Conservation (phyloP, 805 yeast species). For the Kazachstania martiniae region DNA sequence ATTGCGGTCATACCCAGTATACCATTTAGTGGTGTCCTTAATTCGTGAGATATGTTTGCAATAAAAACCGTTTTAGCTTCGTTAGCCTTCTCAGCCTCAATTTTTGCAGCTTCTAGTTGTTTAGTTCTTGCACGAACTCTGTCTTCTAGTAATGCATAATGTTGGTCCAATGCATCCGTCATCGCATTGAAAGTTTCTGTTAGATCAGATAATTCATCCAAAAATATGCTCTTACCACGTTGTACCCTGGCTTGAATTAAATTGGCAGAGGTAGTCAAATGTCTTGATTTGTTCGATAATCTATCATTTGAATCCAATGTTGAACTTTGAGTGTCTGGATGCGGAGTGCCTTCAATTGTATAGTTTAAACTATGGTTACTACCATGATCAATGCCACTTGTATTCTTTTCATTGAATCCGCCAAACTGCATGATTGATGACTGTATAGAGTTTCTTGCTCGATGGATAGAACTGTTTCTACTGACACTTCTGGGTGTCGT, state of each 20-base stretch:
- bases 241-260: conserved; percentile 35
- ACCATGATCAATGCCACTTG: background rate
- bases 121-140: conserved; percentile 77
- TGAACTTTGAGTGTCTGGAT: background rate
- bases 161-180: conserved; percentile 80
- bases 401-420: background rate
- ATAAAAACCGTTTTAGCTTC: conserved; percentile 92
- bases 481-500: conserved; percentile 13
- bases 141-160: conserved; percentile 77
- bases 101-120: conserved; percentile 79
- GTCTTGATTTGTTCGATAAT: conserved; percentile 11
- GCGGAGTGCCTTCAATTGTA: conserved; percentile 4
- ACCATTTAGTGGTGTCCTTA: conserved; percentile 93
- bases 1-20: conserved; percentile 92
- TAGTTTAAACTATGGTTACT: background rate
- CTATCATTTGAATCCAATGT: conserved; percentile 3
- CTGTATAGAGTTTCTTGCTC: conserved; percentile 4
- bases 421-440: conserved; percentile 1
- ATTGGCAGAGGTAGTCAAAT: conserved; percentile 25
- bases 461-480: conserved; percentile 13
- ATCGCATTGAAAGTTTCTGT: conserved; percentile 84
- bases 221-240: conserved; percentile 39
- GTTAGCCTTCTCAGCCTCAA: conserved; percentile 88
- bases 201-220: conserved; percentile 80
- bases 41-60: conserved; percentile 87